phyloP scores from a whole-genome alignment of 805 yeast genomes.

The Kodamaea nitidulidarum region DNA sequence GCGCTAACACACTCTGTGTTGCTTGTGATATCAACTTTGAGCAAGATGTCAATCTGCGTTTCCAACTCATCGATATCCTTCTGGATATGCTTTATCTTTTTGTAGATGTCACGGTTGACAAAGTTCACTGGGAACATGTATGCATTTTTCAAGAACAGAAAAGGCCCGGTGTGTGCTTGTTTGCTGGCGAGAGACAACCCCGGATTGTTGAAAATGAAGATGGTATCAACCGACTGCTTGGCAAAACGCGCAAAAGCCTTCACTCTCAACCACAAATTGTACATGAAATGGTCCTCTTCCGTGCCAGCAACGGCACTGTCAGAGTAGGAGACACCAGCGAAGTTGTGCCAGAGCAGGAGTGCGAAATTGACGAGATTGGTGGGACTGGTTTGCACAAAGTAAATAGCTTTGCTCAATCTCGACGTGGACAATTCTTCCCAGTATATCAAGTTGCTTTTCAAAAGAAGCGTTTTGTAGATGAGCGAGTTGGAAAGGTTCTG shows the following conservation, averaged over 20 bases:
- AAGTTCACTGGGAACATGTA: conserved; percentile 12
- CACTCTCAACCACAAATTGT: conserved; percentile 11
- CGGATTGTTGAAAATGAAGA: conserved; percentile 5
- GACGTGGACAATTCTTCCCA: conserved; percentile 31
- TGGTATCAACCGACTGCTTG: background rate
- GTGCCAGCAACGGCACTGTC: conserved; percentile 6
- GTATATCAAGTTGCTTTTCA: conserved; percentile 31
- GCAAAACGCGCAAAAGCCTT: conserved; percentile 9
- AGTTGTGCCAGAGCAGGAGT: conserved; percentile 8
- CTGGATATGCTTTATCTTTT: conserved; percentile 18
- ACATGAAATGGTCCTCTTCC: conserved; percentile 18
- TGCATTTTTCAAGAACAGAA: conserved; percentile 3
- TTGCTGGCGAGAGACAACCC: conserved; percentile 5
- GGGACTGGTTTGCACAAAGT: conserved; percentile 35
- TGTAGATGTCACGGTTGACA: conserved; percentile 25
- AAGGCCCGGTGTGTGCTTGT: background rate
- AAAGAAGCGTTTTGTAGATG: conserved; percentile 30
- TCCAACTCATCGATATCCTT: conserved; percentile 22
- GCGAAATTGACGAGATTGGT: conserved; percentile 18
- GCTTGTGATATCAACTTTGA: conserved; percentile 14
- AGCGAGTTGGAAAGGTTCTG: conserved; percentile 30
- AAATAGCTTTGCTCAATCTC: conserved; percentile 22
- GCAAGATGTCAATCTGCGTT: conserved; percentile 21
- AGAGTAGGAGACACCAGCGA: conserved; percentile 5
- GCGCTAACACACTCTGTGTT: conserved; percentile 9